Percentiles rank a stretch among this genome's conserved stretches.
Evolutionary conservation across 2,329 filamentous ascomycete genomes (phyloP).

Genomic region (Colletotrichum sp.): DNA sequence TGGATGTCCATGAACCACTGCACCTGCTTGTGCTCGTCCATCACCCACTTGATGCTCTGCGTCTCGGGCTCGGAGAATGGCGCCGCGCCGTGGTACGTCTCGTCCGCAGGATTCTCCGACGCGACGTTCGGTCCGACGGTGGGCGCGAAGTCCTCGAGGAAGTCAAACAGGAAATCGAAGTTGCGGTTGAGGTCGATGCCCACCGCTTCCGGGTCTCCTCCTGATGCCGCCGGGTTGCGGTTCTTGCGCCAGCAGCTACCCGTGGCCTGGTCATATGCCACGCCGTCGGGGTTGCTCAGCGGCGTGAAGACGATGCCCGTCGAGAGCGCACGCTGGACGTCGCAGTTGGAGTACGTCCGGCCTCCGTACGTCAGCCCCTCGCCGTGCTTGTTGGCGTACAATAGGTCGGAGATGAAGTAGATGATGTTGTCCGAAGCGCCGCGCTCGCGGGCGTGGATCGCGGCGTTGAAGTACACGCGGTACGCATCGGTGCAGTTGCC

Average conservation of each 20-base stretch:
- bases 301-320: constrained; percentile 59
- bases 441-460: constrained; percentile 63
- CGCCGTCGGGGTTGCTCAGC: constrained; percentile 58
- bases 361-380: constrained; percentile 57
- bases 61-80: constrained; percentile 63
- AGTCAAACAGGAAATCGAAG: constrained; percentile 64
- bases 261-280: constrained; percentile 57
- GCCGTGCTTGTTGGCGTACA: constrained; percentile 55
- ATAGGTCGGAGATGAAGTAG: constrained; percentile 63
- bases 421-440: constrained; percentile 61
- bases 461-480: constrained; percentile 58
- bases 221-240: constrained; percentile 47
- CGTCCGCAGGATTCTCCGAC: constrained; percentile 46
- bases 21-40: constrained; percentile 54
- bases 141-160: constrained; percentile 45
- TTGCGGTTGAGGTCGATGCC: constrained; percentile 63
- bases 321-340: constrained; percentile 56
- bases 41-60: constrained; percentile 56
- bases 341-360: constrained; percentile 53
- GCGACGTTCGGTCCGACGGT: constrained; percentile 43
- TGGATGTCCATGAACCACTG: constrained; percentile 66
- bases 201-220: constrained; percentile 33
- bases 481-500: constrained; percentile 36
- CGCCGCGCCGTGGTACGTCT: constrained; percentile 55
- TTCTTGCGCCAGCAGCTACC: constrained; percentile 63